Evolutionary conservation across 352 stramenopile genomes (phyloP), one percentile per base, ranked within the genome.

Genomic region (Discostella stelligera): DNA sequence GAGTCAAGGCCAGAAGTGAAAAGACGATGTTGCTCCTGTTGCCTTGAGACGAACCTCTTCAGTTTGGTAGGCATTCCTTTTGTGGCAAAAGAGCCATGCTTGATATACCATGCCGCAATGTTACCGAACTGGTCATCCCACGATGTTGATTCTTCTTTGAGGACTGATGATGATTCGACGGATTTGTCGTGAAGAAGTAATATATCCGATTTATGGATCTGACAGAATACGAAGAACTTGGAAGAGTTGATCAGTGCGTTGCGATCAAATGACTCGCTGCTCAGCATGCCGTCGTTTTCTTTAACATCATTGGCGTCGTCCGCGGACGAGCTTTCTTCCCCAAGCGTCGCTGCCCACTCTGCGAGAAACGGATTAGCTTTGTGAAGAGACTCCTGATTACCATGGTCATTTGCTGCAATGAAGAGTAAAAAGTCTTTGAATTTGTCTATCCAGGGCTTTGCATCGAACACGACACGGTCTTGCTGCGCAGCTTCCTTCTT

Each of bases 361-460:
- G 39, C 41, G 14, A 78, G 70, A 13, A 64, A 67, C 21, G 70
- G 44, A 20, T 68, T 46, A 25, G 54, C 49, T 56, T 72, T 71
- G 30, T 78, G 61, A 10, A 78, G 21, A 14, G 52, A 64, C 20
- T 78, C 70, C 20, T 64, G 50, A 20, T 48, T 46, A 16, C 55
- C 61, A 67, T 77, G 25, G 27, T 60, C 21, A 3, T 44, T 20
- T 14, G 10, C 46, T 18, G 54, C 70, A 63, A 78, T 72, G 25
- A 66, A 69, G 0, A 78, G 56, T 13, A 77, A 30, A 21, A 71
- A 71, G 41, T 77, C 54, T 55, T 76, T 72, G 54, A 49, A 78
- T 61, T 78, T 79, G 20, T 79, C 71, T 41, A 72, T 37, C 71
- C 62, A 78, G 49, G 70, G 54, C 44, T 78, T 78, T 18, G 53